Conservation (phyloP, 116 monocot genomes). For the Iris pallida region DNA sequence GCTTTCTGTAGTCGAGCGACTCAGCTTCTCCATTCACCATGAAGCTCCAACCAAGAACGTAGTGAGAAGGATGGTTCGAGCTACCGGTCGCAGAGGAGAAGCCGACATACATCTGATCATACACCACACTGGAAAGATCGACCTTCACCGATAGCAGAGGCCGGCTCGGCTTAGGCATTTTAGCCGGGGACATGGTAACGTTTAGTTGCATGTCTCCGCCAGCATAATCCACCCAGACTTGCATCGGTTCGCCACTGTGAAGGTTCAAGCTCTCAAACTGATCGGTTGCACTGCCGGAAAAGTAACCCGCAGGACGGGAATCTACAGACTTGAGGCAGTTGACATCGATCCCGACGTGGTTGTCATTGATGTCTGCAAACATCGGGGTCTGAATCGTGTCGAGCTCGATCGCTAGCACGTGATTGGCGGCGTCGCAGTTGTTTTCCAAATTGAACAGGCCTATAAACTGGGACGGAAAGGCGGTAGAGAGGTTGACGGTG, state of each 20-base stretch:
- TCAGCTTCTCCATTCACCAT: slow-evolving; percentile 13
- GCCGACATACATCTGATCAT: slow-evolving; percentile 27
- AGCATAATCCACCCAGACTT: slow-evolving; percentile 32
- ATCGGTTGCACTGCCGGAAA: not conserved
- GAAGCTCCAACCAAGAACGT: slow-evolving; percentile 32
- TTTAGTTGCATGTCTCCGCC: slow-evolving; percentile 13
- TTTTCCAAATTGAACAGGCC: slow-evolving; percentile 21
- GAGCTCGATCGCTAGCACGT: slow-evolving; percentile 39
- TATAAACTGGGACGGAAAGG: slow-evolving; percentile 36
- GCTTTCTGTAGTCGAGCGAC: slow-evolving; percentile 11
- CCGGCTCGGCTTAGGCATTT: slow-evolving; percentile 1
- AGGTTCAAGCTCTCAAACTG: slow-evolving; percentile 4
- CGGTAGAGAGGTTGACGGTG: slow-evolving; percentile 16
- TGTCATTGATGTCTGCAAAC: slow-evolving; percentile 22
- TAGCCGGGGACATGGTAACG: slow-evolving; percentile 7
- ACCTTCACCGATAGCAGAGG: slow-evolving; percentile 16
- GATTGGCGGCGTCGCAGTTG: slow-evolving; percentile 23
- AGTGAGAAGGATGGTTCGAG: slow-evolving; percentile 6
- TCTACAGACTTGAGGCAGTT: slow-evolving; percentile 16
- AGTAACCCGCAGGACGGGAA: slow-evolving; percentile 14
- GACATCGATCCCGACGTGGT: slow-evolving; percentile 31
- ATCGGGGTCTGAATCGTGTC: slow-evolving; percentile 21
- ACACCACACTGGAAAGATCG: slow-evolving; percentile 13
- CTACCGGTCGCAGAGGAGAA: slow-evolving; percentile 28
- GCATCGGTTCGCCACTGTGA: slow-evolving; percentile 12